Conservation (phyloP, 2,329 filamentous ascomycete species). For the Colletotrichum tropicicola region DNA sequence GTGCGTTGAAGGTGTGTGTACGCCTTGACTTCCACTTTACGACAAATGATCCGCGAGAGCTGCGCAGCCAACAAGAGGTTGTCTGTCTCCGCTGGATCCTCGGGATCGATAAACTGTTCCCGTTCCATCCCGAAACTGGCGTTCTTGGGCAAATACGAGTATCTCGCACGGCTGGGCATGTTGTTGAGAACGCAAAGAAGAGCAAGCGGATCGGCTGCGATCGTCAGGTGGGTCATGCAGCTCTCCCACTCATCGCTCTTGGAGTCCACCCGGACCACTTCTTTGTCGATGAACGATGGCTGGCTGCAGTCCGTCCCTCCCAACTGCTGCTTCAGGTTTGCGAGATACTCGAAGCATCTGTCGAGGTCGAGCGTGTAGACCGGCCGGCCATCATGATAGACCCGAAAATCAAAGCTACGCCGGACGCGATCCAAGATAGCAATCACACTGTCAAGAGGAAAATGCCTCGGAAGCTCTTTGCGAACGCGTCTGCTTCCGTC, state of each 20-base stretch:
- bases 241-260: constrained; percentile 43
- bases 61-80: constrained; percentile 52
- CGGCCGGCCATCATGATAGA: constrained; percentile 49
- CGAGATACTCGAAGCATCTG: constrained; percentile 49
- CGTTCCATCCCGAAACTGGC: neutral
- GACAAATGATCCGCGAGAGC: constrained; percentile 52
- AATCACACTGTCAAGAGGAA: constrained; percentile 47
- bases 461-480: constrained; percentile 49
- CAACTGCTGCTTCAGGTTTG: constrained; percentile 46
- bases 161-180: constrained; percentile 54
- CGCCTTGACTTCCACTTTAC: constrained; percentile 54
- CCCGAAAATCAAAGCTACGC: constrained; percentile 51
- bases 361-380: constrained; percentile 50
- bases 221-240: constrained; percentile 48
- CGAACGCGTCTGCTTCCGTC: constrained; percentile 44
- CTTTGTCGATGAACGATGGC: constrained; percentile 52
- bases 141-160: constrained; percentile 44
- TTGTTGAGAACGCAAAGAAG: constrained; percentile 52
- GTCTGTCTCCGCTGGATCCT: constrained; percentile 40
- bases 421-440: constrained; percentile 46
- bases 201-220: constrained; percentile 45
- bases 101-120: constrained; percentile 49
- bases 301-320: constrained; percentile 47
- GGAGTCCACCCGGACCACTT: constrained; percentile 38
- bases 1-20: constrained; percentile 50